Evolutionary conservation across 352 stramenopile genomes (phyloP), one percentile per base, ranked within the genome.

Genomic region (Phytophthora pluvialis): DNA sequence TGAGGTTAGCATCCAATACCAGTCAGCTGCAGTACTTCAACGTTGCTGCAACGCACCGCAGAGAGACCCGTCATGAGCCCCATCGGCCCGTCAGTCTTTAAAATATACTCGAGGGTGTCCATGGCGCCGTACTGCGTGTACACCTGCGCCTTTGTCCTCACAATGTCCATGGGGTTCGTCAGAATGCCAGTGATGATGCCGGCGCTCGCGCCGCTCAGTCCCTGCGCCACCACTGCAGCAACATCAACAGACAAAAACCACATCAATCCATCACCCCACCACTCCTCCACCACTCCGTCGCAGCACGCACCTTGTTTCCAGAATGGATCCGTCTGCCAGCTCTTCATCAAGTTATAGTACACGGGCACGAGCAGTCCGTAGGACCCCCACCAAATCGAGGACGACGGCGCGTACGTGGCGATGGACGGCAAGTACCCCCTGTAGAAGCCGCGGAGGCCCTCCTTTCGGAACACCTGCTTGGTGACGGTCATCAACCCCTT

Each of bases 141-240:
- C 18, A 94, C 71, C 55, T 96, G 86, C 33, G 85, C 83, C 60
- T 89, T 89, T 35, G 88, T 95, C 49, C 88, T 78, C 29, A 97
- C 86, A 60, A 96, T 93, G 70, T 96, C 88, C 86, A 97, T 94
- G 29, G 89, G 88, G 59, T 97, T 97, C 10, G 89, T 94, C 26
- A 90, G 48, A 26, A 94, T 72, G 49, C 87, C 79, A 0, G 86
- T 94, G 57, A 96, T 80, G 70, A 94, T 79, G 29, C 89, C 89
- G 1, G 89, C 78, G 4, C 73, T 91, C 25, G 82, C 84, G 10
- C 88, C 89, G 42, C 86, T 93, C 36, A 94, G 48, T 39, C 83
- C 86, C 61, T 95, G 86, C 13, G 88, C 86, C 18, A 89, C 28
- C 46, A 95, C 88, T 93, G 25, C 15, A 28, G 32, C 5, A 38